Percentiles rank a stretch among this genome's conserved stretches.
These are phyloP conservation scores for Diaporthe eres DNA, from an alignment of 2,329 filamentous ascomycete species.

Conservation along the genomic window DNA sequence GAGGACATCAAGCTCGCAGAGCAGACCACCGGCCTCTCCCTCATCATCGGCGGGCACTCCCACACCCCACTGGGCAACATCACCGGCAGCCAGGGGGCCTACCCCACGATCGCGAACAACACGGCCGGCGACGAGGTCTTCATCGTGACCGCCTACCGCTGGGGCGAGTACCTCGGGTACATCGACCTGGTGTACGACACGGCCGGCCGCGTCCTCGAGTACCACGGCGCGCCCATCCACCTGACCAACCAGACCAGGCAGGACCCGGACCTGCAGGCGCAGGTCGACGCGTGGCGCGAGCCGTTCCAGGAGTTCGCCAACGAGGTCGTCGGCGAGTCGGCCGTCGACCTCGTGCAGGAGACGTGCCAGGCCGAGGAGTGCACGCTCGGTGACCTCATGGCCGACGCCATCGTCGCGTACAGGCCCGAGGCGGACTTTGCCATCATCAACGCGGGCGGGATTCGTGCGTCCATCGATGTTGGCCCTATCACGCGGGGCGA, in stretches of 20 bases:
- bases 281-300: conserved; percentile 70
- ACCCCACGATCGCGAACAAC: conserved; percentile 75
- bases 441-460: conserved; percentile 74
- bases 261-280: conserved; percentile 68
- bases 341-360: conserved; percentile 71
- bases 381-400: conserved; percentile 67
- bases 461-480: conserved; percentile 73
- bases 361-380: conserved; percentile 72
- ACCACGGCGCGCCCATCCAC: conserved; percentile 75
- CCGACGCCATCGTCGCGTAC: conserved; percentile 74
- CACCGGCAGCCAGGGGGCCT: conserved; percentile 69
- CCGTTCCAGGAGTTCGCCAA: conserved; percentile 73
- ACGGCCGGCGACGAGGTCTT: conserved; percentile 76
- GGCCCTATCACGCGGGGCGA: conserved; percentile 75
- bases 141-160: conserved; percentile 76
- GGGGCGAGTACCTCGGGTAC: conserved; percentile 78
- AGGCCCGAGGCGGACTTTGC: conserved; percentile 67
- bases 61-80: conserved; percentile 73
- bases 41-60: conserved; percentile 76
- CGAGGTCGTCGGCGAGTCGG: conserved; percentile 68
- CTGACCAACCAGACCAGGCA: conserved; percentile 72
- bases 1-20: conserved; percentile 73
- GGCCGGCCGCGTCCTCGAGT: conserved; percentile 72
- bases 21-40: conserved; percentile 73
- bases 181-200: conserved; percentile 76